Evolutionary conservation across 306 rosid genomes (phyloP).

Genomic region (Rosa rugosa): DNA sequence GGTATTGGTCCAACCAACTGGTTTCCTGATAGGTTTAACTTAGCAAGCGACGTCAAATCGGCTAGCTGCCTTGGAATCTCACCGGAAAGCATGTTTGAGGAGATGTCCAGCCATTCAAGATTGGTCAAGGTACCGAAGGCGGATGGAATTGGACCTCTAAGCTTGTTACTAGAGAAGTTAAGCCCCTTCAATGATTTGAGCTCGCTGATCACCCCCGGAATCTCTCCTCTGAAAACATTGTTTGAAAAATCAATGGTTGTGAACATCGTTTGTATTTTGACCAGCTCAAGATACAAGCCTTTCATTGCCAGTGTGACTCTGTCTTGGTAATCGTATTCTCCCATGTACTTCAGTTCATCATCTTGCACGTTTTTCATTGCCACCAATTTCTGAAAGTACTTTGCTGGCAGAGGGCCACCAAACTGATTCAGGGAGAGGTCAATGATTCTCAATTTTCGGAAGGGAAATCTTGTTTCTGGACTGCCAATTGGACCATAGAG

Average conservation of each 20-base stretch:
- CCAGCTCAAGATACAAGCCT: not conserved
- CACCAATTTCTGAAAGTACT: not conserved
- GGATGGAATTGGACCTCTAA: not conserved
- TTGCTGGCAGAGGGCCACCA: not conserved
- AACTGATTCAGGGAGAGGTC: not conserved
- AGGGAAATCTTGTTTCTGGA: not conserved
- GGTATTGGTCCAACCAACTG: not conserved
- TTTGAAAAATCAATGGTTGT: slow-evolving; percentile 5
- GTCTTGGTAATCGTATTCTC: not conserved
- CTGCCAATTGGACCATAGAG: not conserved
- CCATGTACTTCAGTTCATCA: not conserved
- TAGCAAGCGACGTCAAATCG: not conserved
- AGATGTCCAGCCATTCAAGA: not conserved
- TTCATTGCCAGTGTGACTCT: not conserved
- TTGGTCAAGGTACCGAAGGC: not conserved
- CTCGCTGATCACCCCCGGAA: slow-evolving; percentile 1
- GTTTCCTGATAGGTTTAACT: not conserved
- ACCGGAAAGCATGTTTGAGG: not conserved
- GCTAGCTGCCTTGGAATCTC: not conserved
- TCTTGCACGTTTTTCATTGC: not conserved
- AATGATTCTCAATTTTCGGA: not conserved
- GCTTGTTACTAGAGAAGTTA: not conserved
- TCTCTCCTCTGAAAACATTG: slow-evolving; percentile 4
- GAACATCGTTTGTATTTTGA: not conserved
- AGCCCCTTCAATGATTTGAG: slow-evolving; percentile 14